These are phyloP conservation scores for Heritiera fomes DNA, from an alignment of 345 rosid genomes.

Conservation along the genomic window DNA sequence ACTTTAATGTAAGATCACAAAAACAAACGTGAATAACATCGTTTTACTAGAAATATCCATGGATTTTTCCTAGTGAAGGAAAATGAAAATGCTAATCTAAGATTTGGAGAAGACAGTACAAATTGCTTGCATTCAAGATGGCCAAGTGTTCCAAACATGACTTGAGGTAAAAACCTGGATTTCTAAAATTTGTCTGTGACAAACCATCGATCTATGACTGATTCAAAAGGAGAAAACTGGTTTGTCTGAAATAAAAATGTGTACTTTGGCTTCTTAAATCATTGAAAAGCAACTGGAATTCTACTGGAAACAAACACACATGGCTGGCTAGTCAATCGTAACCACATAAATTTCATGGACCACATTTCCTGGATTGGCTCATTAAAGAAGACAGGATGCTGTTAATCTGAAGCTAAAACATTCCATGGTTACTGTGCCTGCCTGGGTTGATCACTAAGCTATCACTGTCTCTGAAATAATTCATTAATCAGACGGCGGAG, in stretches of 20 bases:
- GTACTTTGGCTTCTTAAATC: slow-evolving; percentile 19
- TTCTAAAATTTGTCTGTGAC: neutral
- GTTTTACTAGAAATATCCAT: neutral
- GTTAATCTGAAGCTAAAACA: slow-evolving; percentile 22
- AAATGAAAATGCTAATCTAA: neutral
- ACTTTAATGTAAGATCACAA: no score
- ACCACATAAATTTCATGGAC: slow-evolving; percentile 50
- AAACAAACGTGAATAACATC: neutral
- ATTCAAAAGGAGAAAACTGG: neutral
- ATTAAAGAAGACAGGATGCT: slow-evolving; percentile 8
- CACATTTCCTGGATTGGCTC: slow-evolving; percentile 30
- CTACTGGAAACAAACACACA: slow-evolving; percentile 26
- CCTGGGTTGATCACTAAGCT: slow-evolving; percentile 31
- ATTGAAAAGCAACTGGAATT: slow-evolving; percentile 14
- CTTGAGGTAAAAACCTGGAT: neutral
- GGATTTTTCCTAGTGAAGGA: neutral
- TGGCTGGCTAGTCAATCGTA: slow-evolving; percentile 20
- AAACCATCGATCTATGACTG: neutral
- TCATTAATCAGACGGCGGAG: neutral
- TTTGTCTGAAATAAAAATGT: neutral
- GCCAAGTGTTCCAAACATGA: neutral
- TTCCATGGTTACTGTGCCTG: slow-evolving; percentile 24
- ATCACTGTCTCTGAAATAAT: slow-evolving; percentile 20
- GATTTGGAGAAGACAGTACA: neutral
- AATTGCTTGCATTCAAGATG: neutral